Evolutionary conservation across 2,329 filamentous ascomycete genomes (phyloP), one percentile per base, ranked within the genome.

Genomic region (Aspergillus sp.): DNA sequence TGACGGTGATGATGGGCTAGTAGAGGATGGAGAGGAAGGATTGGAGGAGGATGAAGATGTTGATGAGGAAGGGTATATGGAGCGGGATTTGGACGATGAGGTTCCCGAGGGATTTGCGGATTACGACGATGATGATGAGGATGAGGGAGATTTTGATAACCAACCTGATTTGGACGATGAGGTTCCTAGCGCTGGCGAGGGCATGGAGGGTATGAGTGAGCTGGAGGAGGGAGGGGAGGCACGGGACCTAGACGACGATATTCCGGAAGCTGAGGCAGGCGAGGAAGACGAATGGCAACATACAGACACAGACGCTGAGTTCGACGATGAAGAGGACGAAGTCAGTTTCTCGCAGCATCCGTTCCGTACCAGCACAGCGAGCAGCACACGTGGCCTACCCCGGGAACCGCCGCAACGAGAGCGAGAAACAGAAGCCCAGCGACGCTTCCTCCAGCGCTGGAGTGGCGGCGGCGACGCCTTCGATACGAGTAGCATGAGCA

Each of bases 301-400:
- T 70, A 91, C 89, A 8, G 89, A 91, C 73, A 89, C 88, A 2
- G 89, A 91, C 63, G 87, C 81, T 8, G 86, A 87, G 52, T 82
- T 80, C 60, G 77, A 77, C 49, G 76, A 77, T 9, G 73, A 78
- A 8, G 72, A 75, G 15, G 73, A 74, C 33, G 71, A 71, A 31
- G 67, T 69, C 19, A 66, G 64, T 49, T 62, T 70, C 37, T 49
- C 63, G 4, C 66, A 64, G 17, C 63, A 66, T 40, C 67, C 64
- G 5, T 70, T 70, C 33, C 69, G 68, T 35, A 73, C 68, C 19
- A 74, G 71, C 60, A 73, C 70, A 14, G 66, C 70, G 11, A 73
- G 70, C 64, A 72, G 63, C 55, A 39, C 45, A 4, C 66, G 64
- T 25, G 66, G 69, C 50, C 61, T 72, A 9, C 69, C 72, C 12